These are phyloP conservation scores for Cunninghamia lanceolata DNA, from an alignment of 75 land plant genomes.

Conservation along the genomic window DNA sequence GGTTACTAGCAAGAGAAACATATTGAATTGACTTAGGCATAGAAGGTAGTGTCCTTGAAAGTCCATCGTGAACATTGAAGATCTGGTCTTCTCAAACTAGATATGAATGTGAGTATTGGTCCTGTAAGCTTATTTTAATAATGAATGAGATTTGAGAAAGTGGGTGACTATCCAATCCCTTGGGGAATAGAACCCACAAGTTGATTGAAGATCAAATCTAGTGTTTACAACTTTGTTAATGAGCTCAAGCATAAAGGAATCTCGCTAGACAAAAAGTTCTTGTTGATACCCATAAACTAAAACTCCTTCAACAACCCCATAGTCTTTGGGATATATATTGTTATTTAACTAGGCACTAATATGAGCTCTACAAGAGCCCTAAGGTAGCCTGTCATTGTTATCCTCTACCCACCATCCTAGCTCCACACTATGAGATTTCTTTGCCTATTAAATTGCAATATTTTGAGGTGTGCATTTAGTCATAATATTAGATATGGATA, in stretches of 20 bases:
- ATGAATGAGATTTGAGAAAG: conserved; percentile 19
- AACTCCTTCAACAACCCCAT: conserved; percentile 30
- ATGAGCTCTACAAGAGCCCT: conserved; percentile 37
- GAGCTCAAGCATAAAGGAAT: conserved; percentile 34
- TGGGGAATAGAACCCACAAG: conserved; percentile 49
- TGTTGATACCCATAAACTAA: conserved; percentile 45
- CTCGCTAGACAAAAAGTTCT: conserved; percentile 49
- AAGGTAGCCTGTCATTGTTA: conserved; percentile 19
- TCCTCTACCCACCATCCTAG: too few relatives aligned
- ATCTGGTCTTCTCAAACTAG: too few relatives aligned
- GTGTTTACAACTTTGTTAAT: conserved; percentile 32
- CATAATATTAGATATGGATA: too few relatives aligned
- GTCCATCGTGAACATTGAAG: conserved; percentile 50
- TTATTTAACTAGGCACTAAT: conserved; percentile 16
- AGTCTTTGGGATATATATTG: conserved; percentile 29
- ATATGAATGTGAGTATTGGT: too few relatives aligned
- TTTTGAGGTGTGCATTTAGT: too few relatives aligned
- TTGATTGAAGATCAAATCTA: conserved; percentile 61
- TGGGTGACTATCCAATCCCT: conserved; percentile 14
- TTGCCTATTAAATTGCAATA: too few relatives aligned
- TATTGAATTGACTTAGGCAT: conserved; percentile 63
- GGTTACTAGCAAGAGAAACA: conserved; percentile 63
- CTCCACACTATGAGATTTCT: too few relatives aligned
- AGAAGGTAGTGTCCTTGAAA: conserved; percentile 46
- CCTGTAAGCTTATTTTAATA: too few relatives aligned